phyloP scores from a whole-genome alignment of 2,329 filamentous ascomycete species.

The Aureobasidium sp. region DNA sequence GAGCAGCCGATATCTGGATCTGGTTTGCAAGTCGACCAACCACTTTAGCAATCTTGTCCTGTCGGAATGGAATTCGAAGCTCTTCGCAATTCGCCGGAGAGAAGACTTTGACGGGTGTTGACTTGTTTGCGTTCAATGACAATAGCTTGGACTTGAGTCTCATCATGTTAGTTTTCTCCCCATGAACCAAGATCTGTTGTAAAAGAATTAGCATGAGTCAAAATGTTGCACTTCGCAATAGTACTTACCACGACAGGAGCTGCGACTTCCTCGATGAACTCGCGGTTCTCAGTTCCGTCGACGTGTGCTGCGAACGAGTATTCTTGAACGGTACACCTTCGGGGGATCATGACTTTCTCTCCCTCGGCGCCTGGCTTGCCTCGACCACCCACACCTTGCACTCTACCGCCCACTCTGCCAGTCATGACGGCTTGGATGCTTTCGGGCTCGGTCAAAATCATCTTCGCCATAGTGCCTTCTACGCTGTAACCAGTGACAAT shows the following conservation, averaged over 20 bases:
- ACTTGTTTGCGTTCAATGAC: constrained; percentile 77
- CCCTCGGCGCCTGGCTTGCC: constrained; percentile 58
- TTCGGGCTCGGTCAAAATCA: constrained; percentile 90
- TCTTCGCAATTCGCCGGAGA: constrained; percentile 94
- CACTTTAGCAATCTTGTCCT: constrained; percentile 91
- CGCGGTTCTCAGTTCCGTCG: constrained; percentile 88
- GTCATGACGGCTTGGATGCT: constrained; percentile 93
- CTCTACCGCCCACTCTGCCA: constrained; percentile 21
- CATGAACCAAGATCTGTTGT: constrained; percentile 80
- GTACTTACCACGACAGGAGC: constrained; percentile 81
- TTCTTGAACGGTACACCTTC: constrained; percentile 87
- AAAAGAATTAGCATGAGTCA: neutral
- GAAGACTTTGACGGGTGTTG: constrained; percentile 79
- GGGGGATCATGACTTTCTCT: constrained; percentile 83
- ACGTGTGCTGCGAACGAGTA: constrained; percentile 96
- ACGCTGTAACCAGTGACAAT: constrained; percentile 98
- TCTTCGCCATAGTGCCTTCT: constrained; percentile 95
- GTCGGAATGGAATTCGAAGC: constrained; percentile 86
- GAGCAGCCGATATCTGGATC: constrained; percentile 54
- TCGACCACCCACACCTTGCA: constrained; percentile 48
- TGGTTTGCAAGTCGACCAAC: constrained; percentile 79
- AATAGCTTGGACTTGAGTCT: constrained; percentile 89
- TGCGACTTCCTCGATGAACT: constrained; percentile 90
- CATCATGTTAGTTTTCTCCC: constrained; percentile 98
- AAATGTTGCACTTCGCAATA: neutral